Evolutionary conservation across 768 basidiomycete genomes (phyloP), one percentile per base, ranked within the genome.

Genomic region (Scleroderma citrinum): DNA sequence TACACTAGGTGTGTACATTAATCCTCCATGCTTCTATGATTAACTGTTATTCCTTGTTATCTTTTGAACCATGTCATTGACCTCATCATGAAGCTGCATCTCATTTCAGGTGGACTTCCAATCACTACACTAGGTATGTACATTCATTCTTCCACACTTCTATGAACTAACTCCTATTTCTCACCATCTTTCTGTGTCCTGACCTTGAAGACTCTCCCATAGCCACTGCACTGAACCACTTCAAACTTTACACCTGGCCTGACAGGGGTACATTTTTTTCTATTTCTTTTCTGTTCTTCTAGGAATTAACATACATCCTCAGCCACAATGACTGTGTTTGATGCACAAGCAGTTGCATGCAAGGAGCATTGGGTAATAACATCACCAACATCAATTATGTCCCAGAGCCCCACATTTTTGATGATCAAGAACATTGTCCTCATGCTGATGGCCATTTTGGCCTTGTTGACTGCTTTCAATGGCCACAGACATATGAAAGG

Each of bases 391-490:
- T 38, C 6, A n/a, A 38, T 20, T 38, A 8, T 7, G 19, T 38
- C 17, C 37, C 37, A 19, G 37, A 38, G 37, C 37, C 37, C 14
- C 37, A 38, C 20, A 38, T 19, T 20, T 38, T 38, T 12, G 17
- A 38, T 11, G 17, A 38, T 20, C 29, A 52, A 23, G 43, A 50
- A 21, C 26, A 45, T 26, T 10, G 24, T 7, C 23, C 49, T 10
- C 10, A 24, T 35, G 49, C 43, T 11, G 44, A 50, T 46, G 49
- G 49, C 5, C 35, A 14, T 13, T 50, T 50, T 34, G 43, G 24
- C 14, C 14, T 38, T 5, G 23, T 45, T 3, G 34, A 50, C 30
- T 50, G 49, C 20, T 50, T 50, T 23, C 49, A 50, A 23, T 50
- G 49, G 49, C 49, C 44, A 3, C 49, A 50, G 19, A 17, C 11